Conservation (phyloP, 495 filamentous ascomycete species). For the Podospora pseudoanserina region DNA sequence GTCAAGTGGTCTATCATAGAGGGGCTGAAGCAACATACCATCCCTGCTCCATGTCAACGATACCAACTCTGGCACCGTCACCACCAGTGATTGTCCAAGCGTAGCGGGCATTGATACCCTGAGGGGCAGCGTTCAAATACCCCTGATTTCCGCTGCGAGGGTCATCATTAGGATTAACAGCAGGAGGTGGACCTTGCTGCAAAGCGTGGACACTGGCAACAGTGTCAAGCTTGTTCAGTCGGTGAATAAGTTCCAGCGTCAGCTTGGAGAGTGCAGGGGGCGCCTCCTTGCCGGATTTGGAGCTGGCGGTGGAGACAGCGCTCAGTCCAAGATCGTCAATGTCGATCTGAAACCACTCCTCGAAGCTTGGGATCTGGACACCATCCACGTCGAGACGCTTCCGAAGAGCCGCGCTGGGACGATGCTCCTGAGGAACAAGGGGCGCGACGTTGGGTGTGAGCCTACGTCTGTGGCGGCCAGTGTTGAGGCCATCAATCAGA, state of each 20-base stretch:
- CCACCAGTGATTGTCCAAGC: constrained; percentile 21
- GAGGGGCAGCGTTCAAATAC: constrained; percentile 18
- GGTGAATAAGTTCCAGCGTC: constrained; percentile 9
- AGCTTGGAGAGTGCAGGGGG: not conserved
- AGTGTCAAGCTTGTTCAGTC: constrained; percentile 1
- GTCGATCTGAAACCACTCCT: constrained; percentile 12
- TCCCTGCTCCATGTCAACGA: constrained; percentile 24
- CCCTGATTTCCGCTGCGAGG: constrained; percentile 14
- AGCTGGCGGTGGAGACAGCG: not conserved
- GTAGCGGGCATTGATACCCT: constrained; percentile 22
- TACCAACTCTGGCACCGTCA: constrained; percentile 12
- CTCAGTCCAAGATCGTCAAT: not conserved
- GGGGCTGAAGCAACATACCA: constrained; percentile 9
- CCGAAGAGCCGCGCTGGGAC: not conserved
- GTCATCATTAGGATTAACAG: constrained; percentile 13
- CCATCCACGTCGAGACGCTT: not conserved
- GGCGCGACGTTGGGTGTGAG: not conserved
- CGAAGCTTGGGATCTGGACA: constrained; percentile 7
- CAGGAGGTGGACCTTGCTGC: constrained; percentile 10
- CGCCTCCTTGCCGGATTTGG: not conserved
- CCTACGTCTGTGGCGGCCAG: not conserved
- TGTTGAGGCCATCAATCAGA: not conserved
- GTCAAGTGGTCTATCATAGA: not conserved
- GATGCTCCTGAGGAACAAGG: not conserved
- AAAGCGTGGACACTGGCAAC: constrained; percentile 12